A percentile compares a stretch with the other conserved stretches of the same genome.
These are phyloP conservation scores for Trametes gibbosa DNA, from an alignment of 768 basidiomycete genomes.

Conservation along the genomic window DNA sequence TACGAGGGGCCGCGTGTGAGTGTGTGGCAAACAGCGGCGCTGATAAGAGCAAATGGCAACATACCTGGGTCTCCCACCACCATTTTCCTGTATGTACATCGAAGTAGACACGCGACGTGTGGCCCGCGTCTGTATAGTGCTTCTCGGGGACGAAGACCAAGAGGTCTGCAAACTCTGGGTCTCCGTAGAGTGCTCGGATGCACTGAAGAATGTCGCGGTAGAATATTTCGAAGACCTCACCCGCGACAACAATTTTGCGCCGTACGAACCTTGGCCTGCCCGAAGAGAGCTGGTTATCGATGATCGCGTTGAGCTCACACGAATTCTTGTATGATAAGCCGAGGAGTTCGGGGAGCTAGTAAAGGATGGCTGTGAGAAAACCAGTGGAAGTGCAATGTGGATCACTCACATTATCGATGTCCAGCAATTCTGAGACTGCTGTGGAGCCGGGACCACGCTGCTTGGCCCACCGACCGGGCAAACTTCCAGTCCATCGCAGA, in stretches of 20 bases:
- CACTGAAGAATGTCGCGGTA: constrained; percentile 34
- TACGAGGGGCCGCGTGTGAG: neutral
- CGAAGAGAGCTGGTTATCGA: constrained; percentile 28
- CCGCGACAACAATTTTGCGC: constrained; percentile 27
- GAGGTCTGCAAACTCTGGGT: constrained; percentile 30
- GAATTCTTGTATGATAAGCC: constrained; percentile 31
- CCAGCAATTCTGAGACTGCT: constrained; percentile 36
- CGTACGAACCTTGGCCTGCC: constrained; percentile 25
- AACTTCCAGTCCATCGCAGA: constrained; percentile 40
- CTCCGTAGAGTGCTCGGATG: constrained; percentile 32
- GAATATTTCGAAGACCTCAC: constrained; percentile 32
- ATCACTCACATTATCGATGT: constrained; percentile 35
- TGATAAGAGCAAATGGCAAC: too few species aligned
- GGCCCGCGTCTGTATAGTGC: constrained; percentile 33
- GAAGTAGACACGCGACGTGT: constrained; percentile 29
- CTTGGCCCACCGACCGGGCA: constrained; percentile 39
- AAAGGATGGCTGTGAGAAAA: neutral
- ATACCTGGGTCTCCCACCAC: constrained; percentile 50
- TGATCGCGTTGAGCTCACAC: constrained; percentile 30
- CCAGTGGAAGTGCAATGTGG: neutral
- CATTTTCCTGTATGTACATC: constrained; percentile 49
- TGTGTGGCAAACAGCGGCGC: neutral
- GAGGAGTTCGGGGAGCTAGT: neutral
- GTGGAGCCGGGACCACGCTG: constrained; percentile 34
- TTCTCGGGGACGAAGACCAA: constrained; percentile 35